A percentile compares a stretch with the other conserved stretches of the same genome.
Conservation (phyloP, 441 rosid genomes). For the Lepidium campestre region DNA sequence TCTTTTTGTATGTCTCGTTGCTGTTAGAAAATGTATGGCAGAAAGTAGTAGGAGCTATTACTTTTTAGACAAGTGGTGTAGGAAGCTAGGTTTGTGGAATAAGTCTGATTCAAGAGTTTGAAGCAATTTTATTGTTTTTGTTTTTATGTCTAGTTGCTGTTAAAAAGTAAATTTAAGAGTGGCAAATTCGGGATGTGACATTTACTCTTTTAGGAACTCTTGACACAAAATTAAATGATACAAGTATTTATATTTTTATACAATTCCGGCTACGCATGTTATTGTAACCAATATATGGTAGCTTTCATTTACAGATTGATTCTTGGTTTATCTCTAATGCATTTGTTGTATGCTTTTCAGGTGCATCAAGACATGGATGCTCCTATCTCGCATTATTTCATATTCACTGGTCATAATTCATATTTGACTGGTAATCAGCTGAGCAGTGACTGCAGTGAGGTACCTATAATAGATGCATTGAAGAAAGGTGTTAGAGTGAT, state of each 20-base stretch:
- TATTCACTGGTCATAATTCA: slow-evolving; percentile 84
- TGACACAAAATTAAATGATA: neutral
- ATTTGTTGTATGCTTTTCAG: slow-evolving; percentile 32
- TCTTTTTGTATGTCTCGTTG: too few species aligned
- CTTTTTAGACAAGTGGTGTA: too few species aligned
- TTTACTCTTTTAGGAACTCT: neutral
- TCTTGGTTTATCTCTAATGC: neutral
- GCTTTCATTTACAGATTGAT: neutral
- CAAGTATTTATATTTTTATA: neutral
- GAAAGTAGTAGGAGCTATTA: too few species aligned
- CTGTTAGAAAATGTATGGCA: too few species aligned
- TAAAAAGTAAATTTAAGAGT: neutral
- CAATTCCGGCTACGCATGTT: neutral
- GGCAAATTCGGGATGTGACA: neutral
- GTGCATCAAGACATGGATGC: slow-evolving; percentile 79
- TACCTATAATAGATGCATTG: slow-evolving; percentile 69
- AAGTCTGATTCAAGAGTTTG: neutral
- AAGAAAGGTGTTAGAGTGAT: slow-evolving; percentile 82
- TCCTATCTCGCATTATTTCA: slow-evolving; percentile 81
- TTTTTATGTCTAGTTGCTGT: neutral
- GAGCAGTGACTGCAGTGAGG: slow-evolving; percentile 84
- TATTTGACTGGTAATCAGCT: slow-evolving; percentile 92
- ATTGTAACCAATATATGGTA: neutral
- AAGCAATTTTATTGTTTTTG: neutral
- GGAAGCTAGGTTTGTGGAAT: too few species aligned